These are phyloP conservation scores for Chlamydomonas incerta DNA, from an alignment of 139 green algal species.

Conservation along the genomic window DNA sequence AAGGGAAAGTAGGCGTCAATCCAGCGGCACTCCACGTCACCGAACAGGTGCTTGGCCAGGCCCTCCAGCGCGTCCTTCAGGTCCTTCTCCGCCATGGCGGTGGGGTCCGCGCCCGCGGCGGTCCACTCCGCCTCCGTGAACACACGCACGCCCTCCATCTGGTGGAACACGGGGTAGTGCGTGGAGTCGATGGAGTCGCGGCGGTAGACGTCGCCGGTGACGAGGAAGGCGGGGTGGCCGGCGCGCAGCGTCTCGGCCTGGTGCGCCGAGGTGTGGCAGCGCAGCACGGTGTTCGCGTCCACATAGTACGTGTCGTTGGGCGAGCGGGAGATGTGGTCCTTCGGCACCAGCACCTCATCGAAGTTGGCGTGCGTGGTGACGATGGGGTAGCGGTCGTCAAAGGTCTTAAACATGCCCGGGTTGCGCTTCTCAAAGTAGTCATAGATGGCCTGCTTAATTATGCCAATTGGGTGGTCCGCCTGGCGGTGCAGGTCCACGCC, in stretches of 20 bases:
- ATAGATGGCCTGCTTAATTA: conserved; percentile 97
- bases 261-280: conserved; percentile 76
- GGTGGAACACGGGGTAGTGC: conserved; percentile 99
- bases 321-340: conserved; percentile 87
- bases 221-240: conserved; percentile 88
- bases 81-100: conserved; percentile 75
- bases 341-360: conserved; percentile 88
- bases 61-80: conserved; percentile 95
- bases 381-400: conserved; percentile 93
- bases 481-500: conserved; percentile 91
- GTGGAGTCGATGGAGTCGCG: conserved; percentile 97
- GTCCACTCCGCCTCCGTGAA: conserved; percentile 75
- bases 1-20: conserved; percentile 99
- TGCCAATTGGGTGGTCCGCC: conserved; percentile 92
- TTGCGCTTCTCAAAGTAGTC: conserved; percentile 89
- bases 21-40: conserved; percentile 85
- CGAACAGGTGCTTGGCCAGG: conserved; percentile 91
- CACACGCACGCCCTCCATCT: conserved; percentile 97
- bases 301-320: conserved; percentile 99
- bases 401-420: conserved; percentile 81
- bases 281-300: conserved; percentile 61
- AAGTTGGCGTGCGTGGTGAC: conserved; percentile 77
- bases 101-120: conserved; percentile 65
- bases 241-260: conserved; percentile 90
- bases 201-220: conserved; percentile 97